Evolutionary conservation across 352 stramenopile species (phyloP).

Genomic region (Phytophthora pini): DNA sequence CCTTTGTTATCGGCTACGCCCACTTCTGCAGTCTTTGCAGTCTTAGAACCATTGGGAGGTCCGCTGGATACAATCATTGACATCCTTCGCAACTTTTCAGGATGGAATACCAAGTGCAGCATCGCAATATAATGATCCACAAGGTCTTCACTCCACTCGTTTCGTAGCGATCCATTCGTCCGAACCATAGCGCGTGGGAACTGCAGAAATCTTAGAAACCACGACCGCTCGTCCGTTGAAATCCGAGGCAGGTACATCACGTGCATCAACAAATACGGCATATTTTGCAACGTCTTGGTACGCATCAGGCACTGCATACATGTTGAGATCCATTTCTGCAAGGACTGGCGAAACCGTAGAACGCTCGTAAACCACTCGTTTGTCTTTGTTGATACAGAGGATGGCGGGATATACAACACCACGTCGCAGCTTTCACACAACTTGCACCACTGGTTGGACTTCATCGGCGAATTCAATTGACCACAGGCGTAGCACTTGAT

Average conservation of each 20-base stretch:
- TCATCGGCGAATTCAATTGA: conserved; percentile 68
- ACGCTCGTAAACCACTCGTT: conserved; percentile 85
- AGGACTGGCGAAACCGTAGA: conserved; percentile 70
- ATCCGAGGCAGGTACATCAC: conserved; percentile 86
- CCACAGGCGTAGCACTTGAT: conserved; percentile 84
- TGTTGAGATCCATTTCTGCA: conserved; percentile 86
- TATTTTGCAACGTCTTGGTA: conserved; percentile 70
- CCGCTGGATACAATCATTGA: conserved; percentile 77
- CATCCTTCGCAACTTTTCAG: conserved; percentile 78
- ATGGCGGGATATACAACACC: conserved; percentile 78
- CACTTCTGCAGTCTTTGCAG: conserved; percentile 33
- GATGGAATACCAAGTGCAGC: conserved; percentile 88
- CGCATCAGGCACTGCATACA: conserved; percentile 70
- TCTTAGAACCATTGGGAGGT: conserved; percentile 34
- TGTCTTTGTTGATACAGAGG: conserved; percentile 77
- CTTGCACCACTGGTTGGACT: conserved; percentile 74
- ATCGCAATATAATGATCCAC: conserved; percentile 89
- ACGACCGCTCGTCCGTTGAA: conserved; percentile 78
- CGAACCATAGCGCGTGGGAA: conserved; percentile 76
- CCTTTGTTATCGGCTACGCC: conserved; percentile 42
- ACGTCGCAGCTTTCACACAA: conserved; percentile 80
- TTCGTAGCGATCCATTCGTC: conserved; percentile 56
- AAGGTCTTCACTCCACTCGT: conserved; percentile 81
- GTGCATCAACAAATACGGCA: conserved; percentile 88
- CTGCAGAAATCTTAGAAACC: conserved; percentile 83